Evolutionary conservation across 2,329 filamentous ascomycete species (phyloP), one percentile per base, ranked within the genome.

Genomic region (Gaeumannomyces tritici): DNA sequence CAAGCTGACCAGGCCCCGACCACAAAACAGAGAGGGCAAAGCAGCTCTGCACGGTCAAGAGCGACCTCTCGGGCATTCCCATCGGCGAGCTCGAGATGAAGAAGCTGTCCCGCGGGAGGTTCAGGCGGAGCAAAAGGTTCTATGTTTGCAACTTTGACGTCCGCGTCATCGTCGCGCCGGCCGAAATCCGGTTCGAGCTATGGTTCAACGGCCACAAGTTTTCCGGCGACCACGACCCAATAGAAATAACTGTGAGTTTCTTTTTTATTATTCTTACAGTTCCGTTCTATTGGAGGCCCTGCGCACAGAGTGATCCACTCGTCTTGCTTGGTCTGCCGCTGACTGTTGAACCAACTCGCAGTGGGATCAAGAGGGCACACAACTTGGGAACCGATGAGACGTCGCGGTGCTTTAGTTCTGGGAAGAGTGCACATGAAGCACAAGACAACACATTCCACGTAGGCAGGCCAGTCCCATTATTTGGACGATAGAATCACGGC

Each of bases 141-240:
- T 79, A 75, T 56, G 65, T 76, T 4, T 77, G 74, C 57, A 70
- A 70, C 8, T 79, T 79, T 61, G 80, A 83, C 60, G 26, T 63
- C 2, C 77, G 86, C 9, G 55, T 56, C 3, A 56, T 56, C 15
- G 28, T 56, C 6, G 55, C 55, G 26, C 55, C 55, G 24, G 55
- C 55, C 26, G 55, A 56, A 13, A 27, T 56, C 26, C 24, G 28
- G 26, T 56, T 56, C 18, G 55, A 56, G 26, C 55, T 56, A 4
- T 27, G 28, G 55, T 27, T 56, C 26, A 29, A 56, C 24, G 55
- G 55, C 1, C 24, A 29, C 21, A 56, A 29, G 11, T 56, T 56
- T 24, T 56, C 55, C 12, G 28, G 28, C 55, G 26, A 56, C 55
- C 42, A 51, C n/a, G 42, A 51, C 42, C 42, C 21, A 2, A 51